Evolutionary conservation across 2,329 filamentous ascomycete species (phyloP).

Genomic region (Pseudopyrenochaeta lycopersici): DNA sequence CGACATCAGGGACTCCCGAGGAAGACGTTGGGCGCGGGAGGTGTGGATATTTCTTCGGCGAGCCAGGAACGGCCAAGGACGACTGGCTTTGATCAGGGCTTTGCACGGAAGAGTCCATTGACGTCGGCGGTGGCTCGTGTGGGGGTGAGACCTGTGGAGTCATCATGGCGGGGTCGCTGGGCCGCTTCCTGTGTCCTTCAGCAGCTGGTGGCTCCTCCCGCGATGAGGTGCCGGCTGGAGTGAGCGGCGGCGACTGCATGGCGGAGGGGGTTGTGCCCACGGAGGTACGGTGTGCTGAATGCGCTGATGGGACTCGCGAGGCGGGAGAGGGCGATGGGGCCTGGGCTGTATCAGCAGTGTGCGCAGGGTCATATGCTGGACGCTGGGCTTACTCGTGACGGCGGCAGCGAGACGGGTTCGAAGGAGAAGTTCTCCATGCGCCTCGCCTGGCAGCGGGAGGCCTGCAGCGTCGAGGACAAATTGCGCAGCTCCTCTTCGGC

Average conservation of each 20-base stretch:
- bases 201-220: constrained; percentile 58
- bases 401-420: constrained; percentile 88
- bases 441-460: constrained; percentile 79
- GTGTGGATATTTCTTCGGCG: constrained; percentile 41
- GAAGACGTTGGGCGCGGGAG: constrained; percentile 49
- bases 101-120: constrained; percentile 42
- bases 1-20: constrained; percentile 54
- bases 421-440: constrained; percentile 88
- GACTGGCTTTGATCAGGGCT: constrained; percentile 26
- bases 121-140: constrained; percentile 62
- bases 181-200: constrained; percentile 47
- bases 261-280: constrained; percentile 74
- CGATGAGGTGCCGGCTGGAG: constrained; percentile 78
- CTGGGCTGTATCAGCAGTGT: constrained; percentile 44
- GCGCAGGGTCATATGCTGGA: constrained; percentile 4
- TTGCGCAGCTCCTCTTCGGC: constrained; percentile 72
- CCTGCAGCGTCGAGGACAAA: constrained; percentile 76
- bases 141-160: constrained; percentile 66
- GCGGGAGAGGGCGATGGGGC: constrained; percentile 58
- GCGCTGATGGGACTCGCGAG: constrained; percentile 58
- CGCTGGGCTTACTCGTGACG: constrained; percentile 74
- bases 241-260: constrained; percentile 88
- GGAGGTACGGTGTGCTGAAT: constrained; percentile 58
- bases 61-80: constrained; percentile 35
- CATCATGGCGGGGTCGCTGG: constrained; percentile 60